Conservation (phyloP, 2,329 filamentous ascomycete genomes). For the Tolypocladium inflatum region DNA sequence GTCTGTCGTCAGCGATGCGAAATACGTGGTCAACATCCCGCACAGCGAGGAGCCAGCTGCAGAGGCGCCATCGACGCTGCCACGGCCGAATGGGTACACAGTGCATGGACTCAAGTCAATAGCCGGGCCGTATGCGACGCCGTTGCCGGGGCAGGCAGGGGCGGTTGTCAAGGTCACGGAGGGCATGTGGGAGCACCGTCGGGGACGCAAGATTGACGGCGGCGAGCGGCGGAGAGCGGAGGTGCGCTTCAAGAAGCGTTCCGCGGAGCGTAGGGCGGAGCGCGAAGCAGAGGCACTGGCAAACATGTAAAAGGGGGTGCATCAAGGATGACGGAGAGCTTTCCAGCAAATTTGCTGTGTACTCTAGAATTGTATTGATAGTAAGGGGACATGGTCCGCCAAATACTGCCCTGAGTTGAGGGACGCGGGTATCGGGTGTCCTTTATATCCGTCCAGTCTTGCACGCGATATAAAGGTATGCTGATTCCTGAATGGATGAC, state of each 20-base stretch:
- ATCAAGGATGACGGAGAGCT: constrained; percentile 9
- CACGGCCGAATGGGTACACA: constrained; percentile 40
- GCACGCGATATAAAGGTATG: not conserved
- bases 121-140: constrained; percentile 63
- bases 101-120: constrained; percentile 62
- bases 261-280: constrained; percentile 67
- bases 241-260: constrained; percentile 76
- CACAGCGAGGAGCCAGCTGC: constrained; percentile 27
- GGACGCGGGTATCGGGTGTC: not conserved
- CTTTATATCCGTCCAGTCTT: too few relatives aligned
- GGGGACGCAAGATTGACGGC: constrained; percentile 88
- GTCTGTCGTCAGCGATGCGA: constrained; percentile 30
- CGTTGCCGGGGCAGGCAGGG: constrained; percentile 54
- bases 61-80: constrained; percentile 7
- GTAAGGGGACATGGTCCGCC: not conserved
- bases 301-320: constrained; percentile 15
- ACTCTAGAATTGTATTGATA: not conserved
- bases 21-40: constrained; percentile 47
- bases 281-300: constrained; percentile 31
- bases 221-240: constrained; percentile 85
- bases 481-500: too few relatives aligned
- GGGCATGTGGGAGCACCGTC: constrained; percentile 85
- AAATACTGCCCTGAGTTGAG: not conserved
- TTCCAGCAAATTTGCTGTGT: constrained; percentile 4
- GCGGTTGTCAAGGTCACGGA: constrained; percentile 65